Base-by-base conservation (phyloP, 768 basidiomycete species). In the Tulasnella sp. region DNA sequence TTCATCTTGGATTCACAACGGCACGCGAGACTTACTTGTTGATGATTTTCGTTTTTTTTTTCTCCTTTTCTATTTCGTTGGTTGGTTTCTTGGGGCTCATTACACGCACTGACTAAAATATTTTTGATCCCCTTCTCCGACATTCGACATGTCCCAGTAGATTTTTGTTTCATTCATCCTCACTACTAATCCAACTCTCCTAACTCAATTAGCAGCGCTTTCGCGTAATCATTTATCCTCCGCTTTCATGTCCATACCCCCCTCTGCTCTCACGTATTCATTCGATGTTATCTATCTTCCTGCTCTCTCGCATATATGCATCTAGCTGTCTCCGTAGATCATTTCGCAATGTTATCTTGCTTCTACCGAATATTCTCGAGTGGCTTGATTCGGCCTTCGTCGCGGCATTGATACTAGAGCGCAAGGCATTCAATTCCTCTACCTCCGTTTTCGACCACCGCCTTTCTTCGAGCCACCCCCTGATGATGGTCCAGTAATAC, bases 401-500 rank as follows among this genome's bases (percentile, higher is more conserved):
- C 21, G 31, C 62, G 16, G 21, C 9, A 12, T 68, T 36, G 12
- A 36, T 18, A 7, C 14, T 14, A 1, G 18, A 68, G 16, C 31
- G 8, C 31, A 16, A 68, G 12, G 27, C 18, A 34, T 36, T 68
- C 62, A 1, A 19, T 12, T 52, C 52, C 52, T 14, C 31, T 68
- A 68, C 62, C 27, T 68, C 62, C 62, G 62, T 68, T 34, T 27
- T 3, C 31, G 62, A 36, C 31, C 27, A 19, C 62, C 5, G 16
- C 62, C 31, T 68, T 36, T 68, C 62, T 68, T 68, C 8, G 62
- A 36, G 27, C 62, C 62, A 14, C 62, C 62, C 5, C 31, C 31
- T 12, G 62, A 68, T 36, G 62, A 68, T 21, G 71, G 7, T 56
- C 85, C 85, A 18, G 84, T 83, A 68, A 87, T 86, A 6, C 85